Percentiles rank a stretch among this genome's conserved stretches.
Evolutionary conservation across 2,329 filamentous ascomycete species (phyloP).

Genomic region (Fusarium sp.): DNA sequence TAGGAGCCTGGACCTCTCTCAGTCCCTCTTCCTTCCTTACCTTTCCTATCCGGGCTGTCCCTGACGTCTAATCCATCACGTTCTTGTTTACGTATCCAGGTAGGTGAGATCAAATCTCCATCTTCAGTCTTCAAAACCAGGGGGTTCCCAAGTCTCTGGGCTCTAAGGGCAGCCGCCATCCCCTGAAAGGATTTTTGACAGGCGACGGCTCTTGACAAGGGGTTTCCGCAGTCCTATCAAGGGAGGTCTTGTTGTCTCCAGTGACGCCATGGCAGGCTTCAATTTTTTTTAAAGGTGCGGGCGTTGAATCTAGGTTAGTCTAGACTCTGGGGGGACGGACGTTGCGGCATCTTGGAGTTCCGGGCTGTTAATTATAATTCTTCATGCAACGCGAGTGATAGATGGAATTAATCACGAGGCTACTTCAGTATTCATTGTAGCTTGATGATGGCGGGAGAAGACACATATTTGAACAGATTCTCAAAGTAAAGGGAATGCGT

Average conservation of each 20-base stretch:
- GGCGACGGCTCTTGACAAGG: slow-evolving; percentile 37
- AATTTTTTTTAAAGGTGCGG: slow-evolving; percentile 15
- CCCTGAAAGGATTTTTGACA: slow-evolving; percentile 37
- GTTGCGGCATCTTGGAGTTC: slow-evolving; percentile 4
- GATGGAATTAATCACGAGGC: slow-evolving; percentile 15
- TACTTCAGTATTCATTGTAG: slow-evolving; percentile 13
- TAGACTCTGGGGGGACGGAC: not conserved
- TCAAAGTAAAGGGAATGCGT: not conserved
- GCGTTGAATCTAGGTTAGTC: slow-evolving; percentile 8
- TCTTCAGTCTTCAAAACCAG: slow-evolving; percentile 36
- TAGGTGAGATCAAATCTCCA: slow-evolving; percentile 34
- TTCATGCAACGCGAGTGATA: slow-evolving; percentile 14
- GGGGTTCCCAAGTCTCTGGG: slow-evolving; percentile 26
- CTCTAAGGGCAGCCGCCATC: slow-evolving; percentile 11
- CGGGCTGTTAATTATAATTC: not conserved
- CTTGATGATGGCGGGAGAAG: slow-evolving; percentile 29
- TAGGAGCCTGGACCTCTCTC: slow-evolving; percentile 14
- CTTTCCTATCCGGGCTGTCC: slow-evolving; percentile 9
- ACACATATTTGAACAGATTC: slow-evolving; percentile 14
- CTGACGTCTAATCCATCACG: slow-evolving; percentile 4
- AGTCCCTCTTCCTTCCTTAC: slow-evolving; percentile 7
- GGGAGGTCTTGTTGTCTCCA: slow-evolving; percentile 28
- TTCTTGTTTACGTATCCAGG: not conserved
- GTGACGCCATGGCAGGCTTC: slow-evolving; percentile 31
- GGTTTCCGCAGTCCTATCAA: slow-evolving; percentile 32